Evolutionary conservation across 495 filamentous ascomycete species (phyloP).

Genomic region (Talaromyces ruber): DNA sequence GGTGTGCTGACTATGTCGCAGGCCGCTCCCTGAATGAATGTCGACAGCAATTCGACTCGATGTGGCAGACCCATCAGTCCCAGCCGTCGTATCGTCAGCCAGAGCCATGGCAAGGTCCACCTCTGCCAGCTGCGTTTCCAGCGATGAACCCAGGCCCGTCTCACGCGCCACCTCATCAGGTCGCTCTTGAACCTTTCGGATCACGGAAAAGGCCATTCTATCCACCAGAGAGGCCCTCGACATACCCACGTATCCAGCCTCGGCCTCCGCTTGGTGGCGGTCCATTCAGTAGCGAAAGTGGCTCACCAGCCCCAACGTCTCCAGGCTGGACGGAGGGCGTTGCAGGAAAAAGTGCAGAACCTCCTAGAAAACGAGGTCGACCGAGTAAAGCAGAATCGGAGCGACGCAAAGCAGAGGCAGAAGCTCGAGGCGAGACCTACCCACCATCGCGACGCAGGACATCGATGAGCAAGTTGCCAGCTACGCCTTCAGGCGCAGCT

Average conservation of each 20-base stretch:
- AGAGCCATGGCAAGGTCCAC: conserved; percentile 15
- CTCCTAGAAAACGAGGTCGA: conserved; percentile 50
- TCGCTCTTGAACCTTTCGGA: conserved; percentile 7
- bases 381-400: conserved; percentile 51
- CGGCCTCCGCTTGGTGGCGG: conserved; percentile 27
- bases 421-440: conserved; percentile 42
- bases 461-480: conserved; percentile 21
- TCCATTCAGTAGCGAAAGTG: conserved; percentile 31
- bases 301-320: conserved; percentile 29
- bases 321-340: conserved; percentile 19
- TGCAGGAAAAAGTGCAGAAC: conserved; percentile 19
- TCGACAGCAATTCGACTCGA: conserved; percentile 26
- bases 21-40: conserved; percentile 39
- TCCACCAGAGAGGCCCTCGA: conserved; percentile 23
- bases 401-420: conserved; percentile 40
- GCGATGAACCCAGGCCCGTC: conserved; percentile 7
- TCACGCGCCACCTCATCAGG: background rate
- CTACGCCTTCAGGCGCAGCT: conserved; percentile 27
- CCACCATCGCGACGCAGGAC: conserved; percentile 29
- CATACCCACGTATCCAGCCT: conserved; percentile 32
- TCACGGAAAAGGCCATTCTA: conserved; percentile 29
- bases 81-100: conserved; percentile 16
- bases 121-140: conserved; percentile 16
- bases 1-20: conserved; percentile 6
- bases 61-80: conserved; percentile 17